Evolutionary conservation across 257 asterid genomes (phyloP).

Genomic region (Gentiana dahurica): DNA sequence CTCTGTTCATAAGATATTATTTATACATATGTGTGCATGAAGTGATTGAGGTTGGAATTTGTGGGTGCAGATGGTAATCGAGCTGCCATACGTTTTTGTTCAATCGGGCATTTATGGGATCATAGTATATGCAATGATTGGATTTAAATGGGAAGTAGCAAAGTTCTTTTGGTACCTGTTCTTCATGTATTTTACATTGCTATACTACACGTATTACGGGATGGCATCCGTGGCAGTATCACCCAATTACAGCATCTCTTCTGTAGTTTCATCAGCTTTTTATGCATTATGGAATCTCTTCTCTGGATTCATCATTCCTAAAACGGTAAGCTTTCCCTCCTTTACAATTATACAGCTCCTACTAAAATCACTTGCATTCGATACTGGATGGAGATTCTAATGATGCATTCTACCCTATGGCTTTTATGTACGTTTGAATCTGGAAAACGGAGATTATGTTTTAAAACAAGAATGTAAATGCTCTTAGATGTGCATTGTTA

Average conservation of each 20-base stretch:
- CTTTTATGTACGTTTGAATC: no score
- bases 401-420: no score
- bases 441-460: no score
- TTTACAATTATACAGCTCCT: no score
- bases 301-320: conserved; percentile 23
- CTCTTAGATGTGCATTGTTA: no score
- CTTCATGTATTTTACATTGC: conserved; percentile 63
- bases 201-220: conserved; percentile 85
- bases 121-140: conserved; percentile 74
- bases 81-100: conserved; percentile 60
- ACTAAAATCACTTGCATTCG: no score
- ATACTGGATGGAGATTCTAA: no score
- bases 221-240: conserved; percentile 79
- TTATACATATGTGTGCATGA: neutral
- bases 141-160: conserved; percentile 56
- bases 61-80: conserved; percentile 54
- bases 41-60: neutral
- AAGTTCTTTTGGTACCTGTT: conserved; percentile 72
- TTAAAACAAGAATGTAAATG: no score
- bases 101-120: conserved; percentile 64
- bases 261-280: conserved; percentile 70
- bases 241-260: conserved; percentile 68
- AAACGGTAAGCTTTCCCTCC: conserved; percentile 8
- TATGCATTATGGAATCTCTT: conserved; percentile 82
- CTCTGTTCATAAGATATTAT: neutral